phyloP scores from a whole-genome alignment of 306 rosid species.

The Rubus idaeus region DNA sequence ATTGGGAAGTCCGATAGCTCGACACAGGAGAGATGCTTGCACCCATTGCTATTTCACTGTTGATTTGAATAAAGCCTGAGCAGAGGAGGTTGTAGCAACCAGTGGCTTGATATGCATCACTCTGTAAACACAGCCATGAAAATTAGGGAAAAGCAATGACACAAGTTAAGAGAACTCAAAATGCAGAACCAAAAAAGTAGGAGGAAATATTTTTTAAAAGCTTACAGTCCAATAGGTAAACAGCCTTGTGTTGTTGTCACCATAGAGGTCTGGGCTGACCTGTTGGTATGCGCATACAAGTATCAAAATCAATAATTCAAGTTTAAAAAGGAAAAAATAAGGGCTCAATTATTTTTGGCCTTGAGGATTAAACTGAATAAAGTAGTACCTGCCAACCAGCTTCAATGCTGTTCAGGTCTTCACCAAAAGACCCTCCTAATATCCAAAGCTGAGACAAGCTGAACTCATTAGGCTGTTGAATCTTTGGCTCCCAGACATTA shows the following conservation, averaged over 20 bases:
- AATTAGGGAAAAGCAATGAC: not conserved
- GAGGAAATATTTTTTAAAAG: not conserved
- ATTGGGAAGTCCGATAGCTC: slow-evolving; percentile 60
- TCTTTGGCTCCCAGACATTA: slow-evolving; percentile 97
- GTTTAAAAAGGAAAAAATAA: not conserved
- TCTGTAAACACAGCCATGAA: slow-evolving; percentile 42
- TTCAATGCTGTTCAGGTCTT: slow-evolving; percentile 98
- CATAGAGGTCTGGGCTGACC: slow-evolving; percentile 95
- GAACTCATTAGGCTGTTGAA: slow-evolving; percentile 91
- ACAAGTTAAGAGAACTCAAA: not conserved
- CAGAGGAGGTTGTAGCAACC: slow-evolving; percentile 99
- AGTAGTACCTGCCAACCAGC: slow-evolving; percentile 97
- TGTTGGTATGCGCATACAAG: slow-evolving; percentile 32
- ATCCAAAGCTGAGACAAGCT: slow-evolving; percentile 98
- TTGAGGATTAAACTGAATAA: not conserved
- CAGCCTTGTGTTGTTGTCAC: slow-evolving; percentile 92
- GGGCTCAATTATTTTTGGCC: slow-evolving; percentile 3
- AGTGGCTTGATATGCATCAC: slow-evolving; percentile 99
- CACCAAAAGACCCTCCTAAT: slow-evolving; percentile 94
- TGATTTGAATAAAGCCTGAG: slow-evolving; percentile 95
- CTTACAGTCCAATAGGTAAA: slow-evolving; percentile 99
- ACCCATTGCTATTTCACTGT: slow-evolving; percentile 89
- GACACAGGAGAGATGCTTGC: slow-evolving; percentile 95
- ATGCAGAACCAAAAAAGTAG: not conserved
- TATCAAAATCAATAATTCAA: slow-evolving; percentile 10